Evolutionary conservation across 1,284 basidiomycete genomes (phyloP), one percentile per base, ranked within the genome.

Genomic region (Athelia psychrophila): DNA sequence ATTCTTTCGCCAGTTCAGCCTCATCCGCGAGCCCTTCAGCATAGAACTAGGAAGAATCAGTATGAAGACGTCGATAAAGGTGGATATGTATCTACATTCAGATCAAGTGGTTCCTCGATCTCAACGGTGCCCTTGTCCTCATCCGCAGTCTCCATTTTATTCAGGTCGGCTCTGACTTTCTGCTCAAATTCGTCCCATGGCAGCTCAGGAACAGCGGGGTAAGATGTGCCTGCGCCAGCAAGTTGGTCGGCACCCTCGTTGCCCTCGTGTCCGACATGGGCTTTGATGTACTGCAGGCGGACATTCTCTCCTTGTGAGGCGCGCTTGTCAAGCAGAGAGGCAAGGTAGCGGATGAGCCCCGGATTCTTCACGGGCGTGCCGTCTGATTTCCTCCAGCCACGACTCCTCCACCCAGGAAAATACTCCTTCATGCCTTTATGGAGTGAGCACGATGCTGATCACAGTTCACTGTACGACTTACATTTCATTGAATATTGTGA

Each of bases 171-270:
- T 42, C 38, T 42, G n/a, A 46, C n/a, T 9, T n/a, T 23, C 25
- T 46, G 6, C 44, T 24, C 19, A n/a, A 46, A 27, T 9, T n/a
- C 24, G 25, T 62, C 70, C 87, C 87, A 91, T 56, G 88, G 76
- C 32, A 74, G 70, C 44, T 89, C 86, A 2, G 62, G 59, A 2
- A 69, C 51, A 18, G 48, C 55, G 0, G 75, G 71, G 40, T 74
- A 51, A 8, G 60, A 51, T 6, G 76, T 66, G 2, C 90, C 89
- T 3, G 68, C 35, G 54, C 83, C 84, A 6, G 89, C 90, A 53
- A 85, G 74, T 23, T 55, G 58, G 65, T 94, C 92, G 1, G 91
- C 92, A 50, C 80, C 83, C 53, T 93, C 90, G 63, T 94, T 94
- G 1, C 92, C 92, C 50, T 68, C 68, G 42, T 83, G 73, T 1